Base-by-base conservation (phyloP, 345 rosid genomes). In the Dipteronia dyeriana region DNA sequence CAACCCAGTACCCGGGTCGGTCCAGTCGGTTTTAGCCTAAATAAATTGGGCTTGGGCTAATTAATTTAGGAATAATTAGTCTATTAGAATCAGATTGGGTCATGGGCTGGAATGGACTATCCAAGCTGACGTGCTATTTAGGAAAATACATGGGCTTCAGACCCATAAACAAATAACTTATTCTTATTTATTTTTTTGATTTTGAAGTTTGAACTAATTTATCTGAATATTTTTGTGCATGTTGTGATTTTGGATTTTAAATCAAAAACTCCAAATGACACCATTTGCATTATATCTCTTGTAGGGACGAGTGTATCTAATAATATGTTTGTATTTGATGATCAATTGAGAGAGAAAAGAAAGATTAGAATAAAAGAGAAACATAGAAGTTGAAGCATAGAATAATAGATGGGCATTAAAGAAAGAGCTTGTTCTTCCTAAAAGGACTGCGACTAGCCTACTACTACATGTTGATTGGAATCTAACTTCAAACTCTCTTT, bases 391-490 rank as follows among this genome's bases (percentile, higher is more conserved):
- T 73, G 51, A 71, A 75, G 72, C 80, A 72, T 54, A 34, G 64
- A 74, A 34, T 34, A 34, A 34, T 34, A 4, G 6, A 34, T 34
- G 41, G 39, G 25, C 31, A 43, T 9, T 25, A 39, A 26, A 54
- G 41, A 64, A 7, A 13, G 61, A 64, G 56, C 70, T 7, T n/a
- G 20, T 43, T 74, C 73, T 71, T 75, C 80, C 66, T 34, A 72
- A 31, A 43, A 38, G 14, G 26, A 41, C 45, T 56, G 8, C 9
- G 4, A 34, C 38, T 34, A 34, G 1, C 1, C 38, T 34, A 56
- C 61, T 16, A 26, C 29, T 34, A 63, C 43, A 22, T 34, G 20
- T 12, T 9, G 59, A 61, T 73, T 47, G 14, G 22, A 79, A 45
- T 72, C 34, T 73, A 34, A 34, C 16, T 75, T 19, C 39, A 14